Percentiles rank a stretch among this genome's conserved stretches.
Conservation (phyloP, 2,329 filamentous ascomycete genomes). For the Diaporthe destruens region DNA sequence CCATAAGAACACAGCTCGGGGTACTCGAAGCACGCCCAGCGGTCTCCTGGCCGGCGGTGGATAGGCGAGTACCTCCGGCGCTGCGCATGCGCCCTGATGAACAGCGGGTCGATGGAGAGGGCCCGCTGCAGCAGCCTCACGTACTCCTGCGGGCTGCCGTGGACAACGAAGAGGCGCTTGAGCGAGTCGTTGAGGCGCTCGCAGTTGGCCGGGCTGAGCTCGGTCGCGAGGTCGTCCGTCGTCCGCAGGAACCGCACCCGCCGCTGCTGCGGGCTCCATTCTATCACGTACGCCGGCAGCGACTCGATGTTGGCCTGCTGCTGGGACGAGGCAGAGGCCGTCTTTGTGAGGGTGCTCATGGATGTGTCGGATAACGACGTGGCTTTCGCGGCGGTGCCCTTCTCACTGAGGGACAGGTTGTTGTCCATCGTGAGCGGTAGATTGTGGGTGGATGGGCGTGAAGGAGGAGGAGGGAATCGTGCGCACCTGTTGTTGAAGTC, state of each 20-base stretch:
- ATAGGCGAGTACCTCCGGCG: constrained; percentile 47
- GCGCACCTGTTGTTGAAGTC: too few relatives aligned
- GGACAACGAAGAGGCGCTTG: constrained; percentile 46
- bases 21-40: constrained; percentile 47
- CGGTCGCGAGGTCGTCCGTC: constrained; percentile 42
- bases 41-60: constrained; percentile 33
- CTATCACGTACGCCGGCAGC: constrained; percentile 42
- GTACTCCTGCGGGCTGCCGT: constrained; percentile 45
- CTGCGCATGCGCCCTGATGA: constrained; percentile 49
- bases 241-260: constrained; percentile 39
- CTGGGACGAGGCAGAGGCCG: constrained; percentile 1
- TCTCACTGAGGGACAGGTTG: constrained; percentile 2
- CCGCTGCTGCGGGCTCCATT: constrained; percentile 39
- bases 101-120: constrained; percentile 47
- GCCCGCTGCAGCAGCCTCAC: constrained; percentile 42
- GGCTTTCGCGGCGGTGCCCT: neutral
- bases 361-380: constrained; percentile 1
- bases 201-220: constrained; percentile 37
- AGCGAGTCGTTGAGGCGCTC: constrained; percentile 19
- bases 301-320: constrained; percentile 30
- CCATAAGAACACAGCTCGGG: constrained; percentile 47
- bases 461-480: neutral
- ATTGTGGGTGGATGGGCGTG: neutral
- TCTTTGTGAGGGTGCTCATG: constrained; percentile 14
- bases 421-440: neutral